A percentile compares a stretch with the other conserved stretches of the same genome.
phyloP scores from a whole-genome alignment of 306 rosid species.

The Vigna mungo region DNA sequence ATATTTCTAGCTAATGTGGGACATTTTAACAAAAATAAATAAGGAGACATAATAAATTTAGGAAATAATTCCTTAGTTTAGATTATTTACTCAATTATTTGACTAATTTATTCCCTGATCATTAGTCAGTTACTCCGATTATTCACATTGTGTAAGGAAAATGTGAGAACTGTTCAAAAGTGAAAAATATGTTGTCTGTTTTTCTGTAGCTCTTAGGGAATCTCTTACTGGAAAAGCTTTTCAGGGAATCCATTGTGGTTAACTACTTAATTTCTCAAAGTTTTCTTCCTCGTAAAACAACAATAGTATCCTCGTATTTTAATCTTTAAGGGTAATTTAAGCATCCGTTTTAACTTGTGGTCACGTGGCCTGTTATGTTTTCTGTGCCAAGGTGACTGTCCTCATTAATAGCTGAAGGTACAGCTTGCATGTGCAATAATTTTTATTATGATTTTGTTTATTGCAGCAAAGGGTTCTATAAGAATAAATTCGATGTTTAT shows the following conservation, averaged over 20 bases:
- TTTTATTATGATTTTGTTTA: background rate
- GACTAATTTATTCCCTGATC: background rate
- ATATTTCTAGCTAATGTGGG: background rate
- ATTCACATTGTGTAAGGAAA: background rate
- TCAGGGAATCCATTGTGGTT: background rate
- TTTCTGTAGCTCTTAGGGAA: background rate
- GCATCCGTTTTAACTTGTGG: background rate
- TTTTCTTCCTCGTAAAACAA: background rate
- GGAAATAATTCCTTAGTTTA: background rate
- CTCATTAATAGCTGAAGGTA: slow-evolving; percentile 11
- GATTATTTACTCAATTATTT: background rate
- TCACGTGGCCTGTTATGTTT: background rate
- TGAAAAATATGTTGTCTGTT: background rate
- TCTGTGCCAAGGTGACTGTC: background rate
- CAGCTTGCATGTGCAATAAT: background rate
- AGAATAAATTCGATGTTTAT: slow-evolving; percentile 15
- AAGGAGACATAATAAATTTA: background rate
- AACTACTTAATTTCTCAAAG: background rate
- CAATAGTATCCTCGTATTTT: background rate
- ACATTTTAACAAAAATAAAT: background rate
- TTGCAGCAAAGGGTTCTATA: background rate
- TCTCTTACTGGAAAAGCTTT: background rate
- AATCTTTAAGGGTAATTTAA: background rate
- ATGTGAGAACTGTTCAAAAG: background rate
- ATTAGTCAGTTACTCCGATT: background rate